Evolutionary conservation across 805 yeast genomes (phyloP), one percentile per base, ranked within the genome.

Genomic region (Yamadazyma paraphyllophila): DNA sequence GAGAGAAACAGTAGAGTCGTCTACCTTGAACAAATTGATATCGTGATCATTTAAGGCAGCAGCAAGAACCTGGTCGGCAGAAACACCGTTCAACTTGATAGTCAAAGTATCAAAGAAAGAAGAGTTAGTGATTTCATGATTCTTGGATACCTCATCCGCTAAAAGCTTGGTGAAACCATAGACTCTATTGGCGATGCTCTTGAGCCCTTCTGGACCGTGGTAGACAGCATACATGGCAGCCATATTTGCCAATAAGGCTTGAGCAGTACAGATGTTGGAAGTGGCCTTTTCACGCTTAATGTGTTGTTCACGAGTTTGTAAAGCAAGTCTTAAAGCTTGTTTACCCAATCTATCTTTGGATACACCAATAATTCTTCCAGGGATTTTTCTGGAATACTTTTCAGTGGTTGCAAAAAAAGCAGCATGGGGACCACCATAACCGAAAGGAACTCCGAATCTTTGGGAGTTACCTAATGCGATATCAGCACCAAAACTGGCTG

Each of bases 371-470:
- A 94, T 79, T 71, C 99, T 80, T 36, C 99, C 99, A 2, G 99
- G 99, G 65, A 94, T 89, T 67, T 91, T 94, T 62, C 99, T 81
- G 61, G 88, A 88, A 56, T 85, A 76, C 45, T 81, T 77, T 48
- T 82, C 80, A n/a, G 81, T 76, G 34, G 92, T 96, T 7, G 98
- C 88, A 57, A 94, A 91, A 69, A 88, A 94, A 0, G 96, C 99
- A 39, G 99, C 98, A 65, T 94, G 99, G 3, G 99, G 99, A 15
- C 99, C 99, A 60, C 99, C 99, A 62, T 82, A 94, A 6, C 98
- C 99, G 73, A 92, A 80, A 45, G 99, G 98, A 33, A 92, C 97
- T 59, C 99, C 99, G 57, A 94, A 89, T 65, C 99, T 78, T 74
- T 94, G 99, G 4, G 97, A 78, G 7, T 90, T 81, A 39, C 99